These are phyloP conservation scores for Crithidia acanthocephali DNA, from an alignment of 208 protist species.

Conservation along the genomic window DNA sequence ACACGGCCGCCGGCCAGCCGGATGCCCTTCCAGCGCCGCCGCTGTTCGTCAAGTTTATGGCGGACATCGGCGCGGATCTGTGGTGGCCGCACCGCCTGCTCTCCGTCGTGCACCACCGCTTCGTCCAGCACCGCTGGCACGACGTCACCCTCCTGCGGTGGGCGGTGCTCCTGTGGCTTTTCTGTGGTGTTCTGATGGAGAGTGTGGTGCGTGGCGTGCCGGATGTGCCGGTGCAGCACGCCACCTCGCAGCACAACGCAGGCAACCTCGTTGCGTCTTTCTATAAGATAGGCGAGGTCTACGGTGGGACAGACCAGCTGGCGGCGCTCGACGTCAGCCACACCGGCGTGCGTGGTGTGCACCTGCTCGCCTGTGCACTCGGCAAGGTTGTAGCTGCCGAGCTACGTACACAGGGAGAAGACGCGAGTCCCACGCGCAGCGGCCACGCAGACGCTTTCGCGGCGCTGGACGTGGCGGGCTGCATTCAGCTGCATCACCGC, in stretches of 20 bases:
- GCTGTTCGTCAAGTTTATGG: conserved; percentile 31
- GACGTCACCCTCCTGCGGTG: background rate
- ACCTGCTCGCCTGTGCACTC: conserved; percentile 46
- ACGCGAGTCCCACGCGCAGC: no score
- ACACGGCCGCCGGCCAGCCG: background rate
- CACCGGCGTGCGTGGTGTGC: conserved; percentile 44
- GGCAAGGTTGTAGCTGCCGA: conserved; percentile 19
- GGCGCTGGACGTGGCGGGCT: conserved; percentile 55
- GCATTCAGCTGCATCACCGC: conserved; percentile 33
- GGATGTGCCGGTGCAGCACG: background rate
- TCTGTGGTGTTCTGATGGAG: conserved; percentile 5
- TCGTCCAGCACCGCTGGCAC: background rate
- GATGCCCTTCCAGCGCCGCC: conserved; percentile 2
- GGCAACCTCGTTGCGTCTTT: conserved; percentile 21
- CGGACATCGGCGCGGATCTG: conserved; percentile 25
- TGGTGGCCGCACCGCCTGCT: conserved; percentile 32
- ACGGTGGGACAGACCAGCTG: conserved; percentile 28
- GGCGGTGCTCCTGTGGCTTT: conserved; percentile 10
- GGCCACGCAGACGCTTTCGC: conserved; percentile 15
- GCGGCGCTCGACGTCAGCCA: conserved; percentile 49
- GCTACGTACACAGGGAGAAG: no score
- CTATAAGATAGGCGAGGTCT: conserved; percentile 18
- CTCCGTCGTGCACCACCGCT: conserved; percentile 20
- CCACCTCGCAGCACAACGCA: background rate
- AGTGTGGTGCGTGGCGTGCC: conserved; percentile 10